A percentile compares a stretch with the other conserved stretches of the same genome.
phyloP scores from a whole-genome alignment of 2,329 filamentous ascomycete species.

The Trichoderma guizhouense region DNA sequence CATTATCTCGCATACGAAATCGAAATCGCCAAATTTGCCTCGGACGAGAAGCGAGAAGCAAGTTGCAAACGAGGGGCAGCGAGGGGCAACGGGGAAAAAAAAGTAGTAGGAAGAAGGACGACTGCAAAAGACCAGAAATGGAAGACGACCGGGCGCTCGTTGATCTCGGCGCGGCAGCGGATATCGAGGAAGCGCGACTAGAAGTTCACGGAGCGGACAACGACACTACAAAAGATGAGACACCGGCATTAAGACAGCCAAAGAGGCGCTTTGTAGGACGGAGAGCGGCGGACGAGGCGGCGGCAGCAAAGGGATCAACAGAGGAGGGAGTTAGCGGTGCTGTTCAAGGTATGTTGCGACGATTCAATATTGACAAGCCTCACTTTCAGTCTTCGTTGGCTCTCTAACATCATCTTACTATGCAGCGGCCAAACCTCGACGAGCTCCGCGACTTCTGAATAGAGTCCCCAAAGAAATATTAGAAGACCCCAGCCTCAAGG shows the following conservation, averaged over 20 bases:
- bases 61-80: neutral
- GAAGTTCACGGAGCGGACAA: slow-evolving; percentile 28
- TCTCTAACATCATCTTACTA: neutral
- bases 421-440: slow-evolving; percentile 66
- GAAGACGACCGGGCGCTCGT: slow-evolving; percentile 70
- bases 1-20: neutral
- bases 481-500: slow-evolving; percentile 79
- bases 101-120: neutral
- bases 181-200: slow-evolving; percentile 53
- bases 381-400: neutral
- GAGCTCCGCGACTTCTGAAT: slow-evolving; percentile 78
- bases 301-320: slow-evolving; percentile 42
- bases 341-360: slow-evolving; percentile 49
- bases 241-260: slow-evolving; percentile 62
- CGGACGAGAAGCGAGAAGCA: neutral
- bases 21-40: neutral
- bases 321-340: slow-evolving; percentile 30
- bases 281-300: slow-evolving; percentile 64
- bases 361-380: neutral
- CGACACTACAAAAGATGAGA: slow-evolving; percentile 34
- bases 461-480: slow-evolving; percentile 86
- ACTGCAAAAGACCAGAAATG: slow-evolving; percentile 48
- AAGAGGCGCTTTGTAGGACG: slow-evolving; percentile 91
- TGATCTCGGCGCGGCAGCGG: slow-evolving; percentile 66
- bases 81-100: neutral